A percentile compares a stretch with the other conserved stretches of the same genome.
These are phyloP conservation scores for Aspergillus sp. DNA, from an alignment of 2,329 filamentous ascomycete genomes.

Conservation along the genomic window DNA sequence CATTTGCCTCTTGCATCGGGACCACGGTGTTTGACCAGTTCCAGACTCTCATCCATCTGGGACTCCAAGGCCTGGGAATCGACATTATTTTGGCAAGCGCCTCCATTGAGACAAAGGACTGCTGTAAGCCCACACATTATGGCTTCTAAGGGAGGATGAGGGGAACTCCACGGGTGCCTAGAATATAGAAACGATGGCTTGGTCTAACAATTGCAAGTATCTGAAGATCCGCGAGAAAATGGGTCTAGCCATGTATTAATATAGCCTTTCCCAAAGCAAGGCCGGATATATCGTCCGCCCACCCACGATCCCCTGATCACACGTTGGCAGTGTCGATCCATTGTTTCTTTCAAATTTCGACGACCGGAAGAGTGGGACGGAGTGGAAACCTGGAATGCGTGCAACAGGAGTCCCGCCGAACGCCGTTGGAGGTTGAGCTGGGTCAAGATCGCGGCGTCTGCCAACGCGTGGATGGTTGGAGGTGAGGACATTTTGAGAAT, in stretches of 20 bases:
- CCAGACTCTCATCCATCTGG: constrained; percentile 33
- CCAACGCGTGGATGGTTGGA: not conserved
- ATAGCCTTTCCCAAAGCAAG: not conserved
- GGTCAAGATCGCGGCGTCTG: not conserved
- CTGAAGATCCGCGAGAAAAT: not conserved
- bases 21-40: constrained; percentile 46
- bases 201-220: not conserved
- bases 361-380: too few relatives aligned
- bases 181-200: not conserved
- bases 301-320: not conserved
- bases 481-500: not conserved
- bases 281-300: not conserved
- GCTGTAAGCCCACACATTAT: constrained; percentile 16
- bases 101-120: constrained; percentile 4
- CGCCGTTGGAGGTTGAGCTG: not conserved
- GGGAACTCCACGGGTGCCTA: not conserved
- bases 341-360: not conserved
- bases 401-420: not conserved
- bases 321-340: not conserved
- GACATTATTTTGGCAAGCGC: not conserved
- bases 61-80: not conserved
- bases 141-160: not conserved
- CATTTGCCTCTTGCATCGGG: constrained; percentile 49
- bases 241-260: not conserved
- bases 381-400: not conserved